Evolutionary conservation across 108 stramenopile species (phyloP), one percentile per base, ranked within the genome.

Genomic region (Parmales sp.): DNA sequence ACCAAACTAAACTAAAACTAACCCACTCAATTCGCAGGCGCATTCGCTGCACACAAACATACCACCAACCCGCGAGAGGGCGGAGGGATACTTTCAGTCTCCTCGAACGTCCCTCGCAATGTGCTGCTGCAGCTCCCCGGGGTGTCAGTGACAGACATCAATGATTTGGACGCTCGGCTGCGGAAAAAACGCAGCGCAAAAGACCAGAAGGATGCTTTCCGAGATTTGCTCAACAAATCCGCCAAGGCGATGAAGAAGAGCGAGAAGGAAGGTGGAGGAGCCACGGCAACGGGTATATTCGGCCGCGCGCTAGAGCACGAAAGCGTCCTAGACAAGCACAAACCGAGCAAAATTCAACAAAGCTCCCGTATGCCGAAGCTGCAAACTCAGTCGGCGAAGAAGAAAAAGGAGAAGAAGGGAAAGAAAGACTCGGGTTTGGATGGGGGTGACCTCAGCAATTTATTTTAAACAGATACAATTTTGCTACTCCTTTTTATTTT

Each of bases 161-260:
- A 73, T 37, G 71, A 87, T 51, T 68, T 90, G 18, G 86, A 92
- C 29, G 64, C 76, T 44, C 74, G 69, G 13, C 68, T 92, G 39
- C 64, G 34, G 16, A 72, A 77, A 39, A 92, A 92, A 68, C 75
- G 85, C 28, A 76, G 86, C 18, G 88, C 91, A 23, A 92, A 92
- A 69, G 89, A 86, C 39, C 91, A 92, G 43, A 92, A 89, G 72
- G 89, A 90, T 34, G 68, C 73, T 38, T 71, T 92, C 29, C 87
- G 87, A 7, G 89, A 90, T 46, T 48, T 89, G 6, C 65, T 92
- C 45, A 74, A 86, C 7, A 71, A 83, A 7, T 87, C 88, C n/a
- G 85, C 89, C 31, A 86, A 88, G 64, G 83, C 78, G 63, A 74
- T 81, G 67, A 83, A 81, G 50, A 72, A 79, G 63, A 60, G 65